Evolutionary conservation across 2,329 filamentous ascomycete species (phyloP), one percentile per base, ranked within the genome.

Genomic region (Colletotrichum agaves): DNA sequence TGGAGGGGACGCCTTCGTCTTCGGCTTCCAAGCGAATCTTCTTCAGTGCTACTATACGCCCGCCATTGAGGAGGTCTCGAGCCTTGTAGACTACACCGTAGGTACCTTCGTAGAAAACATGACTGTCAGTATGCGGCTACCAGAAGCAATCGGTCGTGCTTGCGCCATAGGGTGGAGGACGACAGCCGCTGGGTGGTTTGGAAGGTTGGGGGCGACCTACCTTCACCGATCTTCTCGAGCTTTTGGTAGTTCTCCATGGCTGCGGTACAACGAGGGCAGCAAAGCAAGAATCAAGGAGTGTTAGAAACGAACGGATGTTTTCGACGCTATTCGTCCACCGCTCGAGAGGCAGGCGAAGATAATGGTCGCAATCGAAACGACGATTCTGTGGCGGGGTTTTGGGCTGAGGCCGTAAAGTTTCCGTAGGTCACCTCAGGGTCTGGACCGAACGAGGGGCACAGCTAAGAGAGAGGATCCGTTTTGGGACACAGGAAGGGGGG

Each of bases 41-140:
- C 86, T 97, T 97, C 73, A 97, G 84, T 21, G 94, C 94, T 71
- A 97, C 94, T 74, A 97, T 96, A 74, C 93, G 91, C 75, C 93
- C 92, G 72, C 87, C 86, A 76, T 94, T 91, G 72, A 88, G 88
- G 69, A 97, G 90, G 79, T 97, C 94, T 72, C 91, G 90, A 67
- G 94, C 94, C 81, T 97, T 97, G 88, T 97, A 97, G 71, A 97
- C 94, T 70, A 97, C 94, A 79, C 94, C 94, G 78, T 97, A 97
- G 15, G 94, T 97, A 75, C 94, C 94, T 97, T 59, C 27, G 64
- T 57, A 55, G 47, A n/a, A 60, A 61, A n/a, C n/a, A 52, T 17
- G 19, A 23, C 46, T 15, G 57, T 44, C 27, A 61, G 59, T 53
- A 46, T n/a, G 37, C 33, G 10, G 4, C 44, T 33, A 31, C 31